Base-by-base conservation (phyloP, 257 asterid genomes). In the Ballota nigra region DNA sequence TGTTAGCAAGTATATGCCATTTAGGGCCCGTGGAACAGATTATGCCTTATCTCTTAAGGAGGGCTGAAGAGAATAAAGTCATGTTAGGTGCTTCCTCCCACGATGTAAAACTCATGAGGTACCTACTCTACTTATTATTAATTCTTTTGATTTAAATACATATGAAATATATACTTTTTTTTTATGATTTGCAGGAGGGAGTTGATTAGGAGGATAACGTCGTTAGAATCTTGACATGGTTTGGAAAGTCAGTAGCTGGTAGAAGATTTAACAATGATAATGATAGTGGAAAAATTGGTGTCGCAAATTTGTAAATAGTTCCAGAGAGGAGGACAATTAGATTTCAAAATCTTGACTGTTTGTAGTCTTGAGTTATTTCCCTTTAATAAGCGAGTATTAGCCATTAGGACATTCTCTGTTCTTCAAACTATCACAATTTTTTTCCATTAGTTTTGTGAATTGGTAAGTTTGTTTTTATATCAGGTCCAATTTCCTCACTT, bases 21-120 rank as follows among this genome's bases (percentile, higher is more conserved):
- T 86, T 68, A n/a, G 99, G 99, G 10, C 97, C 96, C 0, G 87
- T 95, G 0, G 98, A 88, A 28, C 90, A 89, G 70, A 84, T 92
- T 10, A 95, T 92, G 75, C 99, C 97, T 0, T 95, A 95, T 75
- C 96, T 95, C 18, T 55, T 95, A 15, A 70, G 98, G 70, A 82
- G 99, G 80, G 99, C 97, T 5, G 99, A 95, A 68, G 99, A 95
- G 77, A 95, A 95, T 86, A 82, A 90, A 65, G 97, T 96, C 0
- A 52, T 95, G 8, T 62, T 95, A 15, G 75, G 96, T 38, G 69
- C 93, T 20, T 84, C 99, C 0, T 60, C 81, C 0, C 36, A 82
- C 10, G 98, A 95, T 69, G 78, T 91, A 18, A 38, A 11, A 5
- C 87, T 89, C 74, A 92, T 89, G 88, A 83, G 89, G 96, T 88